Evolutionary conservation across 2,329 filamentous ascomycete genomes (phyloP).

Genomic region (Alternaria novae-zelandiae): DNA sequence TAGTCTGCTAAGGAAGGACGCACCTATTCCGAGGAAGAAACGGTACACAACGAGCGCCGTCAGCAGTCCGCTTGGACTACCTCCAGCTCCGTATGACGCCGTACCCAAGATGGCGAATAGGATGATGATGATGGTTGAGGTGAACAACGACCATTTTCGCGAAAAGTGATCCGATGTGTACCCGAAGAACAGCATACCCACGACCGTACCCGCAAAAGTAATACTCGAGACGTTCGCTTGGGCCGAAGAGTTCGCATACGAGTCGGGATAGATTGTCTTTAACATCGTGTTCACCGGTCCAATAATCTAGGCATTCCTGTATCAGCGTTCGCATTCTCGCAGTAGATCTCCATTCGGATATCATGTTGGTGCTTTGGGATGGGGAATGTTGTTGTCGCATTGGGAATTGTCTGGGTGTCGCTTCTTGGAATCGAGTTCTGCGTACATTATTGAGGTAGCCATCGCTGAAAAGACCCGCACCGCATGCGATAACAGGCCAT

Average conservation of each 20-base stretch:
- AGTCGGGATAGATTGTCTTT: constrained; percentile 67
- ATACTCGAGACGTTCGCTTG: constrained; percentile 80
- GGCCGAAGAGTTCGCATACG: constrained; percentile 73
- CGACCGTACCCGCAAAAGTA: constrained; percentile 83
- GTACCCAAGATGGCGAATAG: constrained; percentile 82
- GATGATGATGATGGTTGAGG: constrained; percentile 83
- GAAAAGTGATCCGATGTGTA: constrained; percentile 84
- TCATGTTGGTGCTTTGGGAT: constrained; percentile 3
- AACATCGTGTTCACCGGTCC: constrained; percentile 85
- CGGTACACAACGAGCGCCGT: constrained; percentile 81
- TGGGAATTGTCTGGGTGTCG: constrained; percentile 8
- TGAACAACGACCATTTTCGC: constrained; percentile 78
- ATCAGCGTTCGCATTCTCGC: neutral
- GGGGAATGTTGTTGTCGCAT: neutral
- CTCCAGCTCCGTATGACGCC: constrained; percentile 76
- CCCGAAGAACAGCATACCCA: constrained; percentile 82
- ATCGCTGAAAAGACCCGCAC: constrained; percentile 88
- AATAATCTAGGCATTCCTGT: constrained; percentile 68
- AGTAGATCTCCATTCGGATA: neutral
- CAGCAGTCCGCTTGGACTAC: constrained; percentile 73
- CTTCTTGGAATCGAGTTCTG: constrained; percentile 3
- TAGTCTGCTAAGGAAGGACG: no score
- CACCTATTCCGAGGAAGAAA: constrained; percentile 74
- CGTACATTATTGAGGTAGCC: constrained; percentile 87
- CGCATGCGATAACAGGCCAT: constrained; percentile 84